These are phyloP conservation scores for Physaria fendleri DNA, from an alignment of 345 rosid genomes.

Conservation along the genomic window DNA sequence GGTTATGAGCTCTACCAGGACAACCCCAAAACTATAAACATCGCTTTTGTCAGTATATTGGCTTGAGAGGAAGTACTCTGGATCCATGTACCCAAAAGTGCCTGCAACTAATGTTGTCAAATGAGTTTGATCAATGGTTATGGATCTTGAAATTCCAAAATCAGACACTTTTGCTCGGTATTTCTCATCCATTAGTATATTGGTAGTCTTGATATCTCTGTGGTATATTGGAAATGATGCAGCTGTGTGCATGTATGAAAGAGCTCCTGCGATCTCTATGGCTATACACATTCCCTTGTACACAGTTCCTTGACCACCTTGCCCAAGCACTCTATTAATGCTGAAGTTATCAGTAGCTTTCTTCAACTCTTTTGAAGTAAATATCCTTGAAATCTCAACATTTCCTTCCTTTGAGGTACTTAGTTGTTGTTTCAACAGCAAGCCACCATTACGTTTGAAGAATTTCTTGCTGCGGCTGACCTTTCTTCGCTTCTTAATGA, in stretches of 20 bases:
- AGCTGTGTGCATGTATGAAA: constrained; percentile 35
- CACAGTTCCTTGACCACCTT: constrained; percentile 37
- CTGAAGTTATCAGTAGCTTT: constrained; percentile 15
- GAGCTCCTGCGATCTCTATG: constrained; percentile 23
- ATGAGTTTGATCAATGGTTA: constrained; percentile 33
- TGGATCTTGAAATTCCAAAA: constrained; percentile 41
- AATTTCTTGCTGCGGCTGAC: neutral
- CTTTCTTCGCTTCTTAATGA: neutral
- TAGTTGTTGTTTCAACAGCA: constrained; percentile 29
- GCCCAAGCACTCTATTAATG: constrained; percentile 20
- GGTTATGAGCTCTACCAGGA: constrained; percentile 59
- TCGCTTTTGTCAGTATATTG: constrained; percentile 23
- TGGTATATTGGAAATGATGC: constrained; percentile 35
- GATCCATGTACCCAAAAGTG: constrained; percentile 24
- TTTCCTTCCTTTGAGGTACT: neutral
- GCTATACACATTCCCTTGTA: constrained; percentile 38
- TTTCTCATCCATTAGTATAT: constrained; percentile 32
- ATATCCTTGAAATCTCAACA: constrained; percentile 15
- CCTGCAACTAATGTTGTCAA: constrained; percentile 16
- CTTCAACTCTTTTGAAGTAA: constrained; percentile 11
- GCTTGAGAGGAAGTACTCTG: constrained; percentile 19
- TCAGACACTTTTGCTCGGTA: constrained; percentile 35
- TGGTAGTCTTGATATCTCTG: constrained; percentile 35
- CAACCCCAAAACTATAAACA: constrained; percentile 74
- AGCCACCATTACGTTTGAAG: constrained; percentile 28